Conservation (phyloP, 257 asterid species). For the Solanum appendiculatum region DNA sequence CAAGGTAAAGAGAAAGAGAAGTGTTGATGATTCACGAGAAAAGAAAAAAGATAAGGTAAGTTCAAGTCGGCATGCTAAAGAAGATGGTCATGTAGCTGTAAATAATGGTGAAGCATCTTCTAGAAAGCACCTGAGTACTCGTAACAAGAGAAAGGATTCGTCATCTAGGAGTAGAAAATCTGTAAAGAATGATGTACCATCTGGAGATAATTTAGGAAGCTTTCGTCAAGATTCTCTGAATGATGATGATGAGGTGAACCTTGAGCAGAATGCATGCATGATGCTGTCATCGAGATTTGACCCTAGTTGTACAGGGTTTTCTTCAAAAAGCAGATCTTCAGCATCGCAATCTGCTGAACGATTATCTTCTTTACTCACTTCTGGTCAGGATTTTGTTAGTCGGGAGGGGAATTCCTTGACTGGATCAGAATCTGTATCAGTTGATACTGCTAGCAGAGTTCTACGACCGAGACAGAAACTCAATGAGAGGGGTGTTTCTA, state of each 20-base stretch:
- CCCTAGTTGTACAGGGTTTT: slow-evolving; percentile 88
- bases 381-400: slow-evolving; percentile 30
- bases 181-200: slow-evolving; percentile 35
- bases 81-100: slow-evolving; percentile 13
- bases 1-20: slow-evolving; percentile 29
- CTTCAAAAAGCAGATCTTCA: slow-evolving; percentile 41
- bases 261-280: slow-evolving; percentile 93
- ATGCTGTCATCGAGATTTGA: slow-evolving; percentile 98
- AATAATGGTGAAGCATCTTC: slow-evolving; percentile 26
- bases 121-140: slow-evolving; percentile 29
- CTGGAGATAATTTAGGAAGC: slow-evolving; percentile 32
- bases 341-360: slow-evolving; percentile 34
- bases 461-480: slow-evolving; percentile 69
- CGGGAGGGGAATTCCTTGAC: slow-evolving; percentile 35
- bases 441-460: slow-evolving; percentile 50
- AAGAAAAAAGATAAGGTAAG: slow-evolving; percentile 13
- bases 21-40: slow-evolving; percentile 25
- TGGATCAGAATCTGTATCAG: slow-evolving; percentile 36
- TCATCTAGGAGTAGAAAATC: slow-evolving; percentile 21
- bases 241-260: slow-evolving; percentile 95
- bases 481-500: slow-evolving; percentile 39
- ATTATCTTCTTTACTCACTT: slow-evolving; percentile 34
- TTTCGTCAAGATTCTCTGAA: slow-evolving; percentile 41
- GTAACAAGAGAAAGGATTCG: slow-evolving; percentile 41
- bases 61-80: slow-evolving; percentile 27